Evolutionary conservation across 768 basidiomycete genomes (phyloP), one percentile per base, ranked within the genome.

Genomic region (Termitomyces sp.): DNA sequence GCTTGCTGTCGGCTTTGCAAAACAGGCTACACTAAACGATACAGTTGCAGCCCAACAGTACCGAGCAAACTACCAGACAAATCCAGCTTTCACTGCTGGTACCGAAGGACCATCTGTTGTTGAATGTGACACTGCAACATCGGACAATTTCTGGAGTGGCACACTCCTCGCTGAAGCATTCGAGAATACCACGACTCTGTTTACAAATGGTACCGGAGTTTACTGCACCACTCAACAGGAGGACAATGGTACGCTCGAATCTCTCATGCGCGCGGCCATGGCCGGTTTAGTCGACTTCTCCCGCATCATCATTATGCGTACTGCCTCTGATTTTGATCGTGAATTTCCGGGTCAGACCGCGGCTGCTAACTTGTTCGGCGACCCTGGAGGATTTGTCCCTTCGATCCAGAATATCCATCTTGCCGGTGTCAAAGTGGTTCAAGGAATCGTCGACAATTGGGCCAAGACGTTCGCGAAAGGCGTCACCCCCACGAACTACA

Each of bases 271-370:
- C 4, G 60, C 16, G 3, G 39, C 42, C 12, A 53, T 36, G 55
- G 20, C 20, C 5, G 55, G 56, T 20, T 22, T 61, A n/a, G 60
- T 57, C 20, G 60, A 61, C 46, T 61, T 56, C 55, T 51, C 48
- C 9, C 60, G 60, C 48, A 55, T 62, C 30, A 62, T 62, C 53
- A 58, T 62, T 30, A 62, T 62, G 60, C 60, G 60, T 7, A 62
- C 60, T 2, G 60, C 46, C 7, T 62, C 60, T 2, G 60, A 62
- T 45, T 62, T 62, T 34, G 60, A 62, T 43, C 56, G 60, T 10
- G 57, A 62, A 51, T 62, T 42, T 34, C 36, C 30, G 0, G 60
- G 60, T 1, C 60, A 62, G 30, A 58, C 47, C 18, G 46, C 60
- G 2, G 56, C 53, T 1, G 60, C 44, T 0, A 61, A 61, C 14